Percentiles rank a stretch among this genome's conserved stretches.
Conservation (phyloP, 345 rosid species). For the Rubroshorea leprosula region DNA sequence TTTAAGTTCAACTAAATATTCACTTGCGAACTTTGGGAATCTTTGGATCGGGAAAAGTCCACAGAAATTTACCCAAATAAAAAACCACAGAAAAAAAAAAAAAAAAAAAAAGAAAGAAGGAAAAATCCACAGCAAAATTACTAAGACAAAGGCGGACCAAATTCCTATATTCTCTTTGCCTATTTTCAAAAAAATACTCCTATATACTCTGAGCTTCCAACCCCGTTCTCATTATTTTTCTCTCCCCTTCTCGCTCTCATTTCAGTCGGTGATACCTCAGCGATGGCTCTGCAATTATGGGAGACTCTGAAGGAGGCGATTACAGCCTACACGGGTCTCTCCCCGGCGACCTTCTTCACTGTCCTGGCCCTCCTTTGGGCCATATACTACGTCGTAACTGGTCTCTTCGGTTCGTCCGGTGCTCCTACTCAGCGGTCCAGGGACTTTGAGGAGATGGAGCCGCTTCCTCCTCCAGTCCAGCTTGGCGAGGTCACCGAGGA, state of each 20-base stretch:
- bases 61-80: too few species aligned
- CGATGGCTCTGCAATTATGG: slow-evolving; percentile 88
- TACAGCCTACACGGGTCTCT: slow-evolving; percentile 75
- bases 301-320: slow-evolving; percentile 79
- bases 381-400: slow-evolving; percentile 60
- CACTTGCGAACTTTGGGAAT: too few species aligned
- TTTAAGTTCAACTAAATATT: too few species aligned
- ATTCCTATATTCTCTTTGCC: too few species aligned
- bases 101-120: too few species aligned
- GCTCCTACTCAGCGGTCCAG: slow-evolving; percentile 38
- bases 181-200: too few species aligned
- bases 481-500: slow-evolving; percentile 84
- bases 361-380: slow-evolving; percentile 62
- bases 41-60: too few species aligned
- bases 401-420: slow-evolving; percentile 50
- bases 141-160: too few species aligned
- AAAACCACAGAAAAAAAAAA: too few species aligned
- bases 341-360: slow-evolving; percentile 78
- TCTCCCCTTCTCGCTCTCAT: neutral
- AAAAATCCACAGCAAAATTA: too few species aligned
- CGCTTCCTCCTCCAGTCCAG: slow-evolving; percentile 85
- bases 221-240: too few species aligned
- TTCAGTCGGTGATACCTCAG: neutral
- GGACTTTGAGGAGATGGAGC: slow-evolving; percentile 45
- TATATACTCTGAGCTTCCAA: too few species aligned